A percentile compares a stretch with the other conserved stretches of the same genome.
phyloP scores from a whole-genome alignment of 371 early-diverging fungal genomes.

The Mucor indicus region DNA sequence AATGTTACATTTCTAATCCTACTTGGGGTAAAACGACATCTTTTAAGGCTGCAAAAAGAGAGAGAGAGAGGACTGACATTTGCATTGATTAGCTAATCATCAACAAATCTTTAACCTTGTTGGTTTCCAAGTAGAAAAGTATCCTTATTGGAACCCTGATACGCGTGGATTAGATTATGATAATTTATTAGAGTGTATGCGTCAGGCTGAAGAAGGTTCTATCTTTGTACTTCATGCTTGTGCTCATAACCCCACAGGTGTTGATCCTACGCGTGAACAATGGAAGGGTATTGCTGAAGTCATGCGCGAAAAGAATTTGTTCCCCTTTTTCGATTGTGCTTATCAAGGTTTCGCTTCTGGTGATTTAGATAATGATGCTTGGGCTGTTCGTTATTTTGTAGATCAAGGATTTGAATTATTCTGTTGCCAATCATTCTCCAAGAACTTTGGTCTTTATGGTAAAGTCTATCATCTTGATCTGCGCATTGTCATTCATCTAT shows the following conservation, averaged over 20 bases:
- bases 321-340: constrained; percentile 96
- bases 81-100: constrained; percentile 74
- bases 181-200: constrained; percentile 66
- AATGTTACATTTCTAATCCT: constrained; percentile 88
- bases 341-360: constrained; percentile 98
- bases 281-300: constrained; percentile 89
- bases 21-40: constrained; percentile 83
- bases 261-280: constrained; percentile 90
- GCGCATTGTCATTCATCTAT: too few relatives aligned
- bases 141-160: constrained; percentile 85
- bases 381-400: constrained; percentile 89
- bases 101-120: constrained; percentile 81
- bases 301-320: constrained; percentile 69
- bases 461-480: too few relatives aligned
- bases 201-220: constrained; percentile 72
- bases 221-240: constrained; percentile 89
- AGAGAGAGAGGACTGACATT: too few relatives aligned
- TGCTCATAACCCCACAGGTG: constrained; percentile 97
- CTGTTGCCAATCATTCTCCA: constrained; percentile 89
- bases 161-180: constrained; percentile 79
- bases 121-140: constrained; percentile 79
- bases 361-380: constrained; percentile 86
- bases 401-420: constrained; percentile 87
- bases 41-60: neutral
- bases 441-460: constrained; percentile 97